These are phyloP conservation scores for Brassica balearica DNA, from an alignment of 441 rosid species.

Conservation along the genomic window DNA sequence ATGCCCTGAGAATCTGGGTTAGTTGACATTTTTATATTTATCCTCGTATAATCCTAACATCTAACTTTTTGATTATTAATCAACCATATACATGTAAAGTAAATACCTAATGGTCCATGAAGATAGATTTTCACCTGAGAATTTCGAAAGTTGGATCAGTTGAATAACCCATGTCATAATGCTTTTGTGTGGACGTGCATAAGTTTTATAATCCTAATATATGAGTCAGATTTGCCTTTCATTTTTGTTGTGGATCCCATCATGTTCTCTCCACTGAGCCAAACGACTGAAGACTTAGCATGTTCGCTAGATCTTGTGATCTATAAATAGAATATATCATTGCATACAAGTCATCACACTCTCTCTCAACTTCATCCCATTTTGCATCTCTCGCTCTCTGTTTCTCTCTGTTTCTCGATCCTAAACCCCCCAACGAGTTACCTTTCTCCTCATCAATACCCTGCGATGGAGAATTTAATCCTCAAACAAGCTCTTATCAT, in stretches of 20 bases:
- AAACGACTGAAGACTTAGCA: conserved; percentile 23
- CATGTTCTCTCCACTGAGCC: conserved; percentile 40
- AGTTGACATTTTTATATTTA: conserved; percentile 6
- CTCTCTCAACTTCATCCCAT: conserved; percentile 20
- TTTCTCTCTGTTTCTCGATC: neutral
- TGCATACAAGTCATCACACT: conserved; percentile 27
- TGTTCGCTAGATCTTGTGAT: neutral
- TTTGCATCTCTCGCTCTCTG: neutral
- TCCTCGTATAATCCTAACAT: neutral
- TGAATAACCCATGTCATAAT: neutral
- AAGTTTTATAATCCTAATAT: conserved; percentile 24
- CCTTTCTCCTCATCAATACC: conserved; percentile 9
- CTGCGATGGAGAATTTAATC: conserved; percentile 35
- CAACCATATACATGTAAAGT: conserved; percentile 13
- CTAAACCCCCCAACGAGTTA: neutral
- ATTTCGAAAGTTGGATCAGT: conserved; percentile 18
- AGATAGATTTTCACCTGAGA: conserved; percentile 35
- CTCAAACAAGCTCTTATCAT: conserved; percentile 38
- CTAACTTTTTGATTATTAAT: neutral
- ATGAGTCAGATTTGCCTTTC: conserved; percentile 11
- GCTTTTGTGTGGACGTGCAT: conserved; percentile 10
- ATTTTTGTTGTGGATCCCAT: conserved; percentile 37
- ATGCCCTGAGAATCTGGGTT: conserved; percentile 11
- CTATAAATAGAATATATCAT: conserved; percentile 40
- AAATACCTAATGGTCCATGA: conserved; percentile 30